Evolutionary conservation across 352 stramenopile species (phyloP), one percentile per base, ranked within the genome.

Genomic region (Plasmopara viticola): DNA sequence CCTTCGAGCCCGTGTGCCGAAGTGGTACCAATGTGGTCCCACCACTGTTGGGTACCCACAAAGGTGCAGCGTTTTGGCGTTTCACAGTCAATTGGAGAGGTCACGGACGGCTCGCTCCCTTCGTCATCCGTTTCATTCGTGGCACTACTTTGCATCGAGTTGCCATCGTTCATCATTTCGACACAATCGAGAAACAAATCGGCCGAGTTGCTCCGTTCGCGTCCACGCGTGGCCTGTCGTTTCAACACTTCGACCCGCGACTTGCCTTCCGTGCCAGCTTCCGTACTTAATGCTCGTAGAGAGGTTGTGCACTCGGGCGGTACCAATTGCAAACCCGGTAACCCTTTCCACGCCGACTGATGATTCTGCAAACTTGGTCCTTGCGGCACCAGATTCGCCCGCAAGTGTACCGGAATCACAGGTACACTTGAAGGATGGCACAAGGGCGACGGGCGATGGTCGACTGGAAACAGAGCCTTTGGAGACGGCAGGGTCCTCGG

Each of bases 101-200:
- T 50, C 9, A 63, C 31, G 0, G 58, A 60, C 10, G 60, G 47
- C 10, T 66, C 53, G 17, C 62, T 66, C 6, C 40, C 44, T 66
- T 66, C 62, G 35, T 70, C 57, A 15, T 70, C 57, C 2, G 57
- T 66, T 33, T 70, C 62, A 25, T 66, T 65, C 15, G 6, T 51
- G 39, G 17, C 49, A 38, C 25, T 42, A 2, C 28, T 25, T 34
- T n/a, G 14, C 6, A 42, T 28, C 50, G 78, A 33, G 33, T 80
- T 76, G 10, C 58, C 62, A 4, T 35, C 10, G 7, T 78, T 85
- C 20, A 89, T 64, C 58, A 88, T 62, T 41, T 89, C 56, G 18
- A 92, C 68, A 42, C 79, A 92, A 61, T 89, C 78, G 15, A 92
- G 64, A 54, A 92, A 92, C n/a, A 92, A 65, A 57, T 92, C 78